Base-by-base conservation (phyloP, 2,329 filamentous ascomycete species). In the Ramularia collo-cygni region DNA sequence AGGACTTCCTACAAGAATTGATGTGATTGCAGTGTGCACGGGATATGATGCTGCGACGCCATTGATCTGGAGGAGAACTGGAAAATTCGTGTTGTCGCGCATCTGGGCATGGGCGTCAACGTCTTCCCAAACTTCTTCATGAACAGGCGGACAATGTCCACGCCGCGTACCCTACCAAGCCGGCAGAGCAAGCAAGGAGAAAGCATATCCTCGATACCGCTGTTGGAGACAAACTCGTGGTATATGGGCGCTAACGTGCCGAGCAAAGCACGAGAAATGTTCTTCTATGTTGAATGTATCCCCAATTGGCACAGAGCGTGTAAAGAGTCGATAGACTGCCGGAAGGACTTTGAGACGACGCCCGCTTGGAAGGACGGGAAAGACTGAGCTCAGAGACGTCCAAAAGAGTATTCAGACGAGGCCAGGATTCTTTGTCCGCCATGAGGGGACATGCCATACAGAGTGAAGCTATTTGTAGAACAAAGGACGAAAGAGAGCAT, bases 1-100 rank as follows among this genome's bases (percentile, higher is more conserved):
- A 24, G 21, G 0, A 57, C 66, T 9, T 56, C 65, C 0, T 60
- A 60, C 10, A 62, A 63, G 19, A n/a, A n/a, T 68, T 32, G 67
- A 70, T 36, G 55, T 69, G 15, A 62, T 70, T 31, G 54, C 54
- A 2, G 51, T 69, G 12, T 66, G 65, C 4, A 70, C 67, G 2
- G 67, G 67, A 13, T 70, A 68, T 46, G 67, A 70, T 40, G 46
- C 48, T 10, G 46, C 3, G 37, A 47, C 16, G 61, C 60, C 2
- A 58, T 63, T 1, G 60, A 61, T 10, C 63, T 69, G 47, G 62
- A 61, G 46, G 60, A 68, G 18, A 62, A 62, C 26, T 69, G 66
- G 67, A 62, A 62, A 37, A 55, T 52, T 14, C 64, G 65, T n/a
- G 62, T 62, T 2, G 59, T 58, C 18, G 64, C 63, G 0, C 62